phyloP scores from a whole-genome alignment of 805 yeast genomes.

The Ogataea naganishii region DNA sequence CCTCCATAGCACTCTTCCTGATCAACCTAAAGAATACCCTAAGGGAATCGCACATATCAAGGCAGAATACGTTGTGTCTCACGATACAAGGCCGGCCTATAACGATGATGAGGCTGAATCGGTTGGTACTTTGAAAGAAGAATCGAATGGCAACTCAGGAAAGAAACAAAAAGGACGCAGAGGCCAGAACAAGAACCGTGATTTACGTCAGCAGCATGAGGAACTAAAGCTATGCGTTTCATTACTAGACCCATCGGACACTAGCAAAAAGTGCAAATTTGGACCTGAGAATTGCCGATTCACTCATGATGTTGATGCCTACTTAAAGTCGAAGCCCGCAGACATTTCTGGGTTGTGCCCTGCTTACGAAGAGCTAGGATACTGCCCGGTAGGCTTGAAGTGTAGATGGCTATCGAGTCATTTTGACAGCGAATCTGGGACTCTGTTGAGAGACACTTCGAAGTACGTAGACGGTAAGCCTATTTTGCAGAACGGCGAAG shows the following conservation, averaged over 20 bases:
- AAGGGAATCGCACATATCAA: constrained; percentile 76
- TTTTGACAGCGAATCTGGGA: constrained; percentile 35
- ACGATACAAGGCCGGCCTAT: constrained; percentile 9
- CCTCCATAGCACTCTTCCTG: not conserved
- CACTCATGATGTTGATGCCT: constrained; percentile 65
- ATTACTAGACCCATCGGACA: constrained; percentile 44
- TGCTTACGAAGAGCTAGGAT: constrained; percentile 71
- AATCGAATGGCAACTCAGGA: constrained; percentile 29
- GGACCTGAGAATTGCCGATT: constrained; percentile 69
- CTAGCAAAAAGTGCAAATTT: constrained; percentile 39
- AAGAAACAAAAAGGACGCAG: constrained; percentile 41
- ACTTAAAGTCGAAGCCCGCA: constrained; percentile 53
- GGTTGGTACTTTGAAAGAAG: constrained; percentile 36
- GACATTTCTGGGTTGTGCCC: constrained; percentile 83
- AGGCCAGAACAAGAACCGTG: constrained; percentile 83
- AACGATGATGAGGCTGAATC: constrained; percentile 43
- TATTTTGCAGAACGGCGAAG: constrained; percentile 34
- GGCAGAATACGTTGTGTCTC: constrained; percentile 48
- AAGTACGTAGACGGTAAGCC: constrained; percentile 25
- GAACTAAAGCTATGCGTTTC: constrained; percentile 57
- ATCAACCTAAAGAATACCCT: constrained; percentile 9
- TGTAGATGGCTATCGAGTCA: constrained; percentile 88
- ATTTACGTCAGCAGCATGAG: constrained; percentile 66
- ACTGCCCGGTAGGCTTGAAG: constrained; percentile 86
- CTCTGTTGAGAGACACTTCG: constrained; percentile 35